These are phyloP conservation scores for Myxozyma udenii DNA, from an alignment of 805 yeast species.

Conservation along the genomic window DNA sequence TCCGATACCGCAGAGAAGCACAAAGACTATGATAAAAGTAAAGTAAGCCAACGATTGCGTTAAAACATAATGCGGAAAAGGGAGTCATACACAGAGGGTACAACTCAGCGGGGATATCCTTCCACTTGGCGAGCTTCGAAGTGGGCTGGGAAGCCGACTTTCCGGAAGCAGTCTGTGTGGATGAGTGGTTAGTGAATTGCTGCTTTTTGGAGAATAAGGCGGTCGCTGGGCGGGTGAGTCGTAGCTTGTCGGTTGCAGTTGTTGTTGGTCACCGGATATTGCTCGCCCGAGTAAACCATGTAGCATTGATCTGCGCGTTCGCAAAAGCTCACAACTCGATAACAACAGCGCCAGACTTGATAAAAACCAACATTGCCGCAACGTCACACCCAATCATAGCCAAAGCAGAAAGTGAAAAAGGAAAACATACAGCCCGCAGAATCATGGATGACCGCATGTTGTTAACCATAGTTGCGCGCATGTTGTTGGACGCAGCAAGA, in stretches of 20 bases:
- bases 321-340: too few species aligned
- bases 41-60: not conserved
- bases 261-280: too few species aligned
- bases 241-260: too few species aligned
- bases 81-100: conserved; percentile 32
- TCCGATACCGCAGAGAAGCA: conserved; percentile 12
- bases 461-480: conserved; percentile 14
- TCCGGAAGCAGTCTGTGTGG: conserved; percentile 12
- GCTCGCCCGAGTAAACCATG: too few species aligned
- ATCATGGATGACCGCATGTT: conserved; percentile 8
- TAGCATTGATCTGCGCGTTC: too few species aligned
- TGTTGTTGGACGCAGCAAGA: conserved; percentile 8
- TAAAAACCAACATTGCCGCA: too few species aligned
- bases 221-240: too few species aligned
- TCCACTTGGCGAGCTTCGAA: conserved; percentile 21
- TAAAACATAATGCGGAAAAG: not conserved
- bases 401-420: not conserved
- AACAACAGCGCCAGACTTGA: too few species aligned
- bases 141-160: conserved; percentile 22
- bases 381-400: too few species aligned
- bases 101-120: conserved; percentile 35
- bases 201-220: too few species aligned
- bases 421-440: conserved; percentile 11
- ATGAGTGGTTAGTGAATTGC: too few species aligned
- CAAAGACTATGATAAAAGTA: not conserved